Conservation (phyloP, 1,284 basidiomycete species). For the Ceratobasidium sp. region DNA sequence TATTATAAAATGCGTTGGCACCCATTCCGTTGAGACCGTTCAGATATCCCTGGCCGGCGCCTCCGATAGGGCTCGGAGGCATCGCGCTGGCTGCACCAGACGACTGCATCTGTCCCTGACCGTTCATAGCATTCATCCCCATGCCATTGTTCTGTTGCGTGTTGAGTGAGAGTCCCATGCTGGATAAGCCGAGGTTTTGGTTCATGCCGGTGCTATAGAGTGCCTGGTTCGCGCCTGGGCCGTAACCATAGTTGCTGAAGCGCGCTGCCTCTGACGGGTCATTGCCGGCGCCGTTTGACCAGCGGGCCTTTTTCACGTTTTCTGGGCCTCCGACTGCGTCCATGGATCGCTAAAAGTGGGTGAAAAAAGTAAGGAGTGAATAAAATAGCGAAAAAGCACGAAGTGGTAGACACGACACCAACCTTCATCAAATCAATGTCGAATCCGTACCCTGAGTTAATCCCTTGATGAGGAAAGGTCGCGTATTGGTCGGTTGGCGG, state of each 20-base stretch:
- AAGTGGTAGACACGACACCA: slow-evolving; percentile 19
- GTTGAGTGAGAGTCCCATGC: slow-evolving; percentile 42
- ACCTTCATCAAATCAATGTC: slow-evolving; percentile 45
- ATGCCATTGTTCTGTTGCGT: slow-evolving; percentile 58
- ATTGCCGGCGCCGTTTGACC: slow-evolving; percentile 60
- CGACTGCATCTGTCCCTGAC: slow-evolving; percentile 38
- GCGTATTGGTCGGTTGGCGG: slow-evolving; percentile 43
- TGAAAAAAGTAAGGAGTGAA: not conserved
- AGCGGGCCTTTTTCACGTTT: slow-evolving; percentile 81
- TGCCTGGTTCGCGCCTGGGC: slow-evolving; percentile 56
- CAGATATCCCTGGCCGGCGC: slow-evolving; percentile 27
- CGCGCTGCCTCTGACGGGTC: slow-evolving; percentile 58
- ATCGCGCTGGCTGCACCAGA: slow-evolving; percentile 27
- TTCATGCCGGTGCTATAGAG: slow-evolving; percentile 42
- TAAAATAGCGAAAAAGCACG: slow-evolving; percentile 15
- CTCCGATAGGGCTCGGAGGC: slow-evolving; percentile 36
- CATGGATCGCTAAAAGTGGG: slow-evolving; percentile 61
- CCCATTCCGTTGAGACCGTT: slow-evolving; percentile 48
- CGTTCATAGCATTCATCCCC: slow-evolving; percentile 62
- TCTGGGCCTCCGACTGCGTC: slow-evolving; percentile 81
- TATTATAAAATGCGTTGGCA: slow-evolving; percentile 46
- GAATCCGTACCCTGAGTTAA: slow-evolving; percentile 38
- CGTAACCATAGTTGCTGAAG: slow-evolving; percentile 85
- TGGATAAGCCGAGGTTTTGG: slow-evolving; percentile 37
- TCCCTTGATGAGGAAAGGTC: slow-evolving; percentile 37